Evolutionary conservation across 2,329 filamentous ascomycete genomes (phyloP), one percentile per base, ranked within the genome.

Genomic region (Epichloe sibirici): DNA sequence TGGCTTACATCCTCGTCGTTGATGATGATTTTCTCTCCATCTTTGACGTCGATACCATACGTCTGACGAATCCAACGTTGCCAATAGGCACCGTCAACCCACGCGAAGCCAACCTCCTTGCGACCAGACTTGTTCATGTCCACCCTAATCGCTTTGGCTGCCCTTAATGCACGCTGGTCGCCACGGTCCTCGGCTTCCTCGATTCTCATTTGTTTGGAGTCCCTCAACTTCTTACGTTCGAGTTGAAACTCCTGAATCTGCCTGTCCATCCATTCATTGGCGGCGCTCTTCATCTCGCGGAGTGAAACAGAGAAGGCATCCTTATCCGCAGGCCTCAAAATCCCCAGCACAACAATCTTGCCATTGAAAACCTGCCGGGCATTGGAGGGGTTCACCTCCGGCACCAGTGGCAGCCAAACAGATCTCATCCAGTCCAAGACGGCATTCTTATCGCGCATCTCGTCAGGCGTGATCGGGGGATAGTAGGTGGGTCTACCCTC

Each of bases 61-160:
- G 91, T 96, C n/a, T 85, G 90, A 59, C 86, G 80, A 58, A 98
- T 82, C 93, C 93, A 98, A 56, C 91, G 81, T 69, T 97, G 90
- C 93, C 93, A 98, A 69, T 97, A 97, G 7, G 88, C 81, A 49
- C 90, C 90, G 65, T 98, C 93, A 12, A 97, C 89, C 93, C 93
- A 98, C 12, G 93, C 93, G 69, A 98, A 98, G 8, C 82, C 81
- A 43, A 97, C 90, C 65, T 95, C 87, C 67, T 91, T 95, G 60
- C 85, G 85, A 64, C 90, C 83, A 50, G 88, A 81, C 64, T 86
- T 86, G 61, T 91, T 86, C 81, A 96, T 94, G 61, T 90, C 88
- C 65, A 98, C 90, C 35, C 84, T 83, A 63, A 95, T 95, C 58
- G 82, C 85, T 76, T 98, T 98, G 38, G 93, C 94, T 44, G 86